Conservation (phyloP, 192 early-diverging fungal genomes). For the Coemansia sp. region DNA sequence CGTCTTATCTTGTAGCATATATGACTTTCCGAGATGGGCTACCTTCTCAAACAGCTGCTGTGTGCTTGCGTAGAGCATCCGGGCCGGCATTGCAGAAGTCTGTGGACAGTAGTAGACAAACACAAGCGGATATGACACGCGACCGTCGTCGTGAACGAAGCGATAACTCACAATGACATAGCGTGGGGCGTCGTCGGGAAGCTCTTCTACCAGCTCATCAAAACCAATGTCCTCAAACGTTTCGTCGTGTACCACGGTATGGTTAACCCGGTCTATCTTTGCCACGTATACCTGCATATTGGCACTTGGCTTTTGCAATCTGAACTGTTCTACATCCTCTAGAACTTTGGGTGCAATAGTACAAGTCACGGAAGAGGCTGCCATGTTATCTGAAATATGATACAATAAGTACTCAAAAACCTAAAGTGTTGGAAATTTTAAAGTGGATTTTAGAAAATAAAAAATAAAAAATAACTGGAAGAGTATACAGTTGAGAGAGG, state of each 20-base stretch:
- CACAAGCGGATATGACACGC: slow-evolving; percentile 72
- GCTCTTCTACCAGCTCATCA: slow-evolving; percentile 61
- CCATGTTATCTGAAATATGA: neutral
- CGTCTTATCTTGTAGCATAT: slow-evolving; percentile 72
- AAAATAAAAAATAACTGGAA: too few species aligned
- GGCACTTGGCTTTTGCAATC: slow-evolving; percentile 19
- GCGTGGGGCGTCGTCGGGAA: slow-evolving; percentile 68
- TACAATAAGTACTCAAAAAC: neutral
- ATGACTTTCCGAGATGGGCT: slow-evolving; percentile 65
- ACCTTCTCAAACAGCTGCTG: slow-evolving; percentile 63
- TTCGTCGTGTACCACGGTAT: slow-evolving; percentile 49
- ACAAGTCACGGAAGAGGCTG: slow-evolving; percentile 28
- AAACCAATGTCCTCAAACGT: slow-evolving; percentile 43
- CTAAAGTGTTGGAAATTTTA: neutral
- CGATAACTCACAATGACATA: slow-evolving; percentile 48
- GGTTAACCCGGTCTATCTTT: slow-evolving; percentile 55
- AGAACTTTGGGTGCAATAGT: slow-evolving; percentile 17
- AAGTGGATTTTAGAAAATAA: too few species aligned
- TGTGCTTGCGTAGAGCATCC: slow-evolving; percentile 59
- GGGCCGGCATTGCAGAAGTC: slow-evolving; percentile 35
- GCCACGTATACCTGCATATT: slow-evolving; percentile 36
- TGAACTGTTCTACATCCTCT: slow-evolving; percentile 24
- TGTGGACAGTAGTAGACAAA: slow-evolving; percentile 68
- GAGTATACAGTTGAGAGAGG: too few species aligned
- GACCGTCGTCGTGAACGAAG: slow-evolving; percentile 54